Evolutionary conservation across 768 basidiomycete species (phyloP), one percentile per base, ranked within the genome.

Genomic region (Austroboletus festivus): DNA sequence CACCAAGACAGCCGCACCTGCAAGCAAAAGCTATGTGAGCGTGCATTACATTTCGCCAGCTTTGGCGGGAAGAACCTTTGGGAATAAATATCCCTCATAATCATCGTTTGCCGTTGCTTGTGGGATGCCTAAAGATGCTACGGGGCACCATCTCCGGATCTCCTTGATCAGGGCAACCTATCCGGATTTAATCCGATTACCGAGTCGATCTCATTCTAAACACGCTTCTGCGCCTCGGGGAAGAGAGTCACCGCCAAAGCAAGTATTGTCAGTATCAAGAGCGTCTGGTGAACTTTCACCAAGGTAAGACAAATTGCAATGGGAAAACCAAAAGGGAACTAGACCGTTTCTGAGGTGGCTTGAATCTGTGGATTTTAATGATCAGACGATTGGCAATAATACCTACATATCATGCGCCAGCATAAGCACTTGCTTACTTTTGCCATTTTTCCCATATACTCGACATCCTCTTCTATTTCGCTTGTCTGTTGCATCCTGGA

Each of bases 61-160:
- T 21, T n/a, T n/a, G n/a, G 11, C 15, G 16, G 13, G 15, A 20
- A 15, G 20, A 31, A 47, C 45, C 45, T 50, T 71, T 70, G 8
- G 80, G 80, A 40, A 83, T 82, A 73, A 56, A 46, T 77, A 75
- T 7, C 71, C 70, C 31, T 67, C 60, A 50, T 74, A 75, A 15
- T 73, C 74, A 41, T 73, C 70, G 34, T 69, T 50, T 1, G 68
- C 69, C 10, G 62, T 44, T 7, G 54, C 46, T 37, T 68, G 68
- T 7, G 63, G 58, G 13, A 67, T 39, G 16, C 56, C 51, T 30
- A 59, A 41, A 11, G 38, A 45, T 3, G 26, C 40, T 2, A 39
- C 44, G n/a, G 56, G 59, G 22, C 39, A 39, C 48, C 50, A 51
- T 16, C 49, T 51, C 33, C 54, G 42, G 26, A 40, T 46, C 33